phyloP scores from a whole-genome alignment of 768 basidiomycete species.

The Suillus lakei region DNA sequence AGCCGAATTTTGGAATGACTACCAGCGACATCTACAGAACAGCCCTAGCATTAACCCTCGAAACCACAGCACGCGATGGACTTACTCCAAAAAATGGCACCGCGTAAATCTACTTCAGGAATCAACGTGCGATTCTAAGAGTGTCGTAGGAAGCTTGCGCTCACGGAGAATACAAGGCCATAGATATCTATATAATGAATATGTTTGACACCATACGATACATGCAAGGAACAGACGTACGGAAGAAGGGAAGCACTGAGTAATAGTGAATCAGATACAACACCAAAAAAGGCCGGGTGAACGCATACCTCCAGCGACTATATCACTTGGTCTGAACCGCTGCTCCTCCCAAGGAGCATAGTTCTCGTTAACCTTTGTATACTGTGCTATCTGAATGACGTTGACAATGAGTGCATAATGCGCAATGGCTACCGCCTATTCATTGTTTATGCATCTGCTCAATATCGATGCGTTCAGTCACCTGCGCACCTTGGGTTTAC shows the following conservation, averaged over 20 bases:
- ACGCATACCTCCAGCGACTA: conserved; percentile 56
- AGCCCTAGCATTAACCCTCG: conserved; percentile 3
- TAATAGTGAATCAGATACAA: neutral
- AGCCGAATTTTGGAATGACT: conserved; percentile 65
- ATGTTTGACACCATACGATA: conserved; percentile 1
- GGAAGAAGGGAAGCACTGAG: conserved; percentile 63
- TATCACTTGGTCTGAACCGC: conserved; percentile 57
- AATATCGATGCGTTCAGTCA: too few relatives aligned
- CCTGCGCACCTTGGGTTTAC: conserved; percentile 40
- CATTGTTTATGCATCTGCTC: neutral
- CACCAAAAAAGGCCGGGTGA: neutral
- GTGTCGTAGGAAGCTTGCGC: conserved; percentile 18
- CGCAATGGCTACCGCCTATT: conserved; percentile 66
- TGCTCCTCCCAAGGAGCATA: conserved; percentile 42
- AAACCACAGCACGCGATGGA: neutral
- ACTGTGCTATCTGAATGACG: conserved; percentile 58
- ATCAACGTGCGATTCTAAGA: conserved; percentile 12
- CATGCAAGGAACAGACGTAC: conserved; percentile 40
- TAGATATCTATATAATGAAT: conserved; percentile 51
- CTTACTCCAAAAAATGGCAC: conserved; percentile 56
- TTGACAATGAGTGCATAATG: conserved; percentile 72
- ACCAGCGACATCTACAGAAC: conserved; percentile 55
- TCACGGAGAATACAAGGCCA: conserved; percentile 60
- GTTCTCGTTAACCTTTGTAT: conserved; percentile 49
- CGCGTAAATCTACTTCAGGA: conserved; percentile 49